These are phyloP conservation scores for Neurospora sp. DNA, from an alignment of 495 filamentous ascomycete genomes.

Conservation along the genomic window DNA sequence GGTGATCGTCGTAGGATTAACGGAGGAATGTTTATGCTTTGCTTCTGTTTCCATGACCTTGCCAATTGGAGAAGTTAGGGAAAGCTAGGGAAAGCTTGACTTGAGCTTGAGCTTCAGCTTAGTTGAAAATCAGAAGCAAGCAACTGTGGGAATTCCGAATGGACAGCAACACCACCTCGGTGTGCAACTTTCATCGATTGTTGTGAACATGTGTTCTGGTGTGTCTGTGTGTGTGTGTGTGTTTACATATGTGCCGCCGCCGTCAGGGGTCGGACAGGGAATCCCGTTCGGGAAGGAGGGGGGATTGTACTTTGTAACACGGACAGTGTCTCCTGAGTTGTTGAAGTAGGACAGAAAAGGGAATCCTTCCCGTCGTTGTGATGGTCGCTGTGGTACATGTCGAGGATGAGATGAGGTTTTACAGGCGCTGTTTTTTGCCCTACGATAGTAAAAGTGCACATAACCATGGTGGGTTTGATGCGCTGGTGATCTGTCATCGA, in stretches of 20 bases:
- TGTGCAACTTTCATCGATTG: neutral
- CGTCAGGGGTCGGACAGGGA: neutral
- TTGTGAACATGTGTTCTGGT: neutral
- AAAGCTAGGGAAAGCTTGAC: neutral
- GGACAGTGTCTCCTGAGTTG: neutral
- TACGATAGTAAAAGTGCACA: neutral
- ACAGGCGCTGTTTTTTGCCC: neutral
- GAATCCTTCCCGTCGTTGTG: neutral
- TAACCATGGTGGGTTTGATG: neutral
- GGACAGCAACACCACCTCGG: neutral
- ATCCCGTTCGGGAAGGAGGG: neutral
- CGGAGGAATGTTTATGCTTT: neutral
- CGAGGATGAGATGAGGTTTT: neutral
- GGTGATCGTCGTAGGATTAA: too few species aligned
- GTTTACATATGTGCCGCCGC: neutral
- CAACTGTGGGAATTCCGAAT: neutral
- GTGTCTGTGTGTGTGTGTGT: neutral
- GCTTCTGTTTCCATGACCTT: neutral
- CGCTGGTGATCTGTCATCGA: neutral
- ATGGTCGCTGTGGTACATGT: neutral
- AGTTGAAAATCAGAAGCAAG: neutral
- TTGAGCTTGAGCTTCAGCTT: neutral
- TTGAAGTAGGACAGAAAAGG: neutral
- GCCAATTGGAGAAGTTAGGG: neutral
- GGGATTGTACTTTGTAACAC: neutral